These are phyloP conservation scores for Leishmania tropica DNA, from an alignment of 208 protist genomes.

Conservation along the genomic window DNA sequence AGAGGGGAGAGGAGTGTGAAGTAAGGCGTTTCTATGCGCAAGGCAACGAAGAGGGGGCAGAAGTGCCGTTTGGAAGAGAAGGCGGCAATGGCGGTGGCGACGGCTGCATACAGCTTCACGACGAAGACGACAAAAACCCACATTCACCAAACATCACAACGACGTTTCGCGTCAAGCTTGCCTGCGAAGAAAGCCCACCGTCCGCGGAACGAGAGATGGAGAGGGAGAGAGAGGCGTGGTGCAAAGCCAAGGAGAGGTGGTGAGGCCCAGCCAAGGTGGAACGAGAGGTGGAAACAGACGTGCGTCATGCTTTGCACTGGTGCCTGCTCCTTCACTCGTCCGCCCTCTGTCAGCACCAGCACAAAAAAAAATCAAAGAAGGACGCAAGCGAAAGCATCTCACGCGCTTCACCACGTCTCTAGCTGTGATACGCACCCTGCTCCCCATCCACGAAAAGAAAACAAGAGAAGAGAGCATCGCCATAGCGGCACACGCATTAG, in stretches of 20 bases:
- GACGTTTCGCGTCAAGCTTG: not conserved
- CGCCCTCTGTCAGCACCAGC: not conserved
- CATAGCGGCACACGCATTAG: not conserved
- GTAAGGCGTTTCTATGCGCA: not conserved
- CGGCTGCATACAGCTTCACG: not conserved
- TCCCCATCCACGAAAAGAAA: not conserved
- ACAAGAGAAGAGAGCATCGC: not conserved
- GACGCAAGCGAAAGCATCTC: not conserved
- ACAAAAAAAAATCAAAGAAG: no score
- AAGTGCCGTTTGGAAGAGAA: not conserved
- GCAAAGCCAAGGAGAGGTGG: not conserved
- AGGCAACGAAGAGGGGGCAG: not conserved
- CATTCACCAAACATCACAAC: not conserved
- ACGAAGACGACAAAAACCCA: not conserved
- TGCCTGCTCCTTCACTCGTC: not conserved
- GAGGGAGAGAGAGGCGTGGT: not conserved
- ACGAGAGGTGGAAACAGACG: not conserved
- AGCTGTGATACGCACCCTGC: not conserved
- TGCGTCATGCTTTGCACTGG: not conserved
- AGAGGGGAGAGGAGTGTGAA: not conserved
- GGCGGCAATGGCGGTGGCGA: no score
- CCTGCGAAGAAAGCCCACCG: not conserved
- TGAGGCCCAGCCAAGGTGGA: not conserved
- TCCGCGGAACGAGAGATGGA: not conserved
- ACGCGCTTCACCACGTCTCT: no score